Evolutionary conservation across 305 asterid species (phyloP), one percentile per base, ranked within the genome.

Genomic region (Fraxinus sp.): DNA sequence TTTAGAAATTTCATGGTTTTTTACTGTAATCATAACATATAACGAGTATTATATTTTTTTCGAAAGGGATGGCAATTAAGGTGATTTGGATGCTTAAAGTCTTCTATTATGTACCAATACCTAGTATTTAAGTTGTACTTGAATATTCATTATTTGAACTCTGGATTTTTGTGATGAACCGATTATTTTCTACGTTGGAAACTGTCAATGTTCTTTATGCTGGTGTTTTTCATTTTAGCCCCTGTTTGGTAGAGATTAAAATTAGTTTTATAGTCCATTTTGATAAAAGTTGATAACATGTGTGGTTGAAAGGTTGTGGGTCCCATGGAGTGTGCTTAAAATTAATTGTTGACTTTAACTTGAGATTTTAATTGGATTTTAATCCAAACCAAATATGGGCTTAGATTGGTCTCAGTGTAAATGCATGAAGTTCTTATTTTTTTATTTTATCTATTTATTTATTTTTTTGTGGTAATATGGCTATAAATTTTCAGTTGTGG

Each of bases 61-160:
- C 35, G 9, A 24, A 24, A 64, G 14, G 73, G 35, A 64, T 64
- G 35, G 73, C 73, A 9, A 8, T 26, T 64, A 64, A 18, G n/a
- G 33, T 22, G 37, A 52, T 64, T 59, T 20, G 13, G 39, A 52
- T 33, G 71, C 78, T 35, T 76, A 32, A 26, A 64, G 35, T 82
- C 78, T 84, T 82, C 74, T 84, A 68, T 22, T 4, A 33, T 84
- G 74, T 76, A 68, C 52, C 72, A 74, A 64, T 7, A 79, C 77
- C 37, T 68, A 10, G 74, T 68, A 68, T 28, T 33, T 74, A 72
- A 82, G 44, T 76, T 74, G 49, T 74, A 49, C 24, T 5, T 81
- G 79, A n/a, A 79, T 37, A 57, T 70, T 30, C 70, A 77, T 70
- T 72, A 33, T 44, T 11, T 68, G 20, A 68, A 3, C 39, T 66